Conservation (phyloP, 169 alveolate species). For the Eimeria mitis region DNA sequence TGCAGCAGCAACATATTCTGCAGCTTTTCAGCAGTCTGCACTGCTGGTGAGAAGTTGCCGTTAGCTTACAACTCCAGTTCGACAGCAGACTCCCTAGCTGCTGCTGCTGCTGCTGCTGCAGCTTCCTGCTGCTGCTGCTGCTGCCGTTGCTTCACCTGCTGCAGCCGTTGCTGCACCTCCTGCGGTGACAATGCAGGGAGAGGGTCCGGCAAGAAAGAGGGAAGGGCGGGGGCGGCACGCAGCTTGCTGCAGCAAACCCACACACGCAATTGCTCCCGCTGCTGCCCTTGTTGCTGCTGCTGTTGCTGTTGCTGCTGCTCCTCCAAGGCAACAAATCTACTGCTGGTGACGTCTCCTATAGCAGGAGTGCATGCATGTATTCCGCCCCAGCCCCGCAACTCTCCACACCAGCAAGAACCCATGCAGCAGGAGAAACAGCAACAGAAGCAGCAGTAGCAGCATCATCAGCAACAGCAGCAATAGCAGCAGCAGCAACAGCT, state of each 20-base stretch:
- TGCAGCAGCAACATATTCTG: background rate
- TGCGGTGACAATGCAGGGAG: background rate
- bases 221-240: conserved; percentile 31
- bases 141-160: conserved; percentile 33
- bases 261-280: background rate
- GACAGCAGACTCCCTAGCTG: background rate
- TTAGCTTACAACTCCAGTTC: conserved; percentile 14
- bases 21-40: background rate
- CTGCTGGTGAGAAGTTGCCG: background rate
- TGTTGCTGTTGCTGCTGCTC: background rate
- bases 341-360: background rate
- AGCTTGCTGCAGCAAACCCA: conserved; percentile 20
- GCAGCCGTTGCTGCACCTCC: conserved; percentile 57
- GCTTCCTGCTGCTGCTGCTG: conserved; percentile 19
- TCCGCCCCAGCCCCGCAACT: background rate
- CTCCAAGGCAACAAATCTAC: background rate
- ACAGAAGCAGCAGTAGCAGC: background rate
- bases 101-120: conserved; percentile 29
- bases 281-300: conserved; percentile 9
- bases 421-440: background rate
- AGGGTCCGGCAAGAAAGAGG: conserved; percentile 35
- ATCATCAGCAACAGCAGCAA: conserved; percentile 4
- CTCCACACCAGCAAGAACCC: background rate
- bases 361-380: background rate
- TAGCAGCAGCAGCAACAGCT: background rate